Evolutionary conservation across 2,329 filamentous ascomycete genomes (phyloP).

Genomic region (Aureobasidium lini): DNA sequence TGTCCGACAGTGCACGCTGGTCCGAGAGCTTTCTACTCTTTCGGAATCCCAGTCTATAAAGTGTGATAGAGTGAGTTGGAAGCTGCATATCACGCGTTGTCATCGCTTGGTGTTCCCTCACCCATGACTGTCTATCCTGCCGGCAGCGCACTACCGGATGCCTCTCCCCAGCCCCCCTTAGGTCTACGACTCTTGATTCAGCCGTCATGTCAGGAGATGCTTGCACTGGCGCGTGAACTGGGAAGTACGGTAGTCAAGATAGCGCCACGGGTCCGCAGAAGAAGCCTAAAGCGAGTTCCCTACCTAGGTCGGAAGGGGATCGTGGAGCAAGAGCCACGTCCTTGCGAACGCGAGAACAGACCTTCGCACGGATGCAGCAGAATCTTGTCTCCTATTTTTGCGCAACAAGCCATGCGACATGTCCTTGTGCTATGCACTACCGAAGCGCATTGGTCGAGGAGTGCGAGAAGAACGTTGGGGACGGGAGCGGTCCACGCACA

Average conservation of each 20-base stretch:
- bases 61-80: background rate
- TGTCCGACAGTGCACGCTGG: background rate
- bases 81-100: slow-evolving; percentile 1
- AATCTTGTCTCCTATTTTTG: slow-evolving; percentile 2
- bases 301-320: background rate
- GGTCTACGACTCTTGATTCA: background rate
- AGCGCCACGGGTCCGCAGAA: background rate
- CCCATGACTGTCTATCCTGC: background rate
- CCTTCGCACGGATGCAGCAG: background rate
- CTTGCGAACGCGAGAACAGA: background rate
- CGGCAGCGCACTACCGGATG: background rate
- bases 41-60: background rate
- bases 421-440: background rate
- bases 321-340: background rate
- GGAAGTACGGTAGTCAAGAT: background rate
- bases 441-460: background rate
- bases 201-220: slow-evolving; percentile 1
- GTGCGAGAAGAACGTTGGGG: background rate
- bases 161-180: background rate
- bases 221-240: background rate
- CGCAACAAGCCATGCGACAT: background rate
- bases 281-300: background rate
- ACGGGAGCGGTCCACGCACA: background rate
- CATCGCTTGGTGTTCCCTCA: background rate
- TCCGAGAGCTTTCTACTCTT: background rate